Base-by-base conservation (phyloP, 257 asterid genomes). In the Knoxia roxburghii region DNA sequence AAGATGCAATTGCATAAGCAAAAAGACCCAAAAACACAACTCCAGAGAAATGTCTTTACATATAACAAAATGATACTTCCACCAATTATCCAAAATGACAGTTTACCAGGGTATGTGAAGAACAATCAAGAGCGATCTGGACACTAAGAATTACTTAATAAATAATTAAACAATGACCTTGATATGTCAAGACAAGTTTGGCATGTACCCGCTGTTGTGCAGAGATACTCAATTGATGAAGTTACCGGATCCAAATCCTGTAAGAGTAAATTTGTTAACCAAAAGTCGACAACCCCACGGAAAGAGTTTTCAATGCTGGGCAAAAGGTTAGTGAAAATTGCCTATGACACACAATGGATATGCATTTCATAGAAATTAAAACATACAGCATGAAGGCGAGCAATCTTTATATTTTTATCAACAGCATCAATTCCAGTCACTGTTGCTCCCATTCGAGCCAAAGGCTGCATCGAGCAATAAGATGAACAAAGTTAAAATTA, bases 381-480 rank as follows among this genome's bases (percentile, higher is more conserved):
- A 77, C 88, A 67, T 88, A 90, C 97, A 74, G 96, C 96, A 73
- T 90, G 99, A 73, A 86, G 82, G 69, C 79, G 90, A 52, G 99
- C 96, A 64, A 94, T 78, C 77, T 84, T 87, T 68, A 87, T 87
- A 74, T 94, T 94, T 81, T 90, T 94, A 49, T 94, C 96, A 53
- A 89, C 86, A n/a, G 96, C 99, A 77, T 94, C 99, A 74, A 94
- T 68, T 73, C 96, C 96, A 18, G 84, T 88, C 61, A 87, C 93
- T 15, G 79, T 78, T 64, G 99, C 98, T 33, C 97, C 97, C 90
- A 90, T 78, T 43, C 95, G 90, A 64, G 95, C 96, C 85, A 93
- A 76, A 71, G 99, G 97, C 97, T 93, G 87, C 78, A 69, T 64
- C 10, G 37, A n/a, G 65, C 32, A 45, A 51, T 18, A 69, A 68